phyloP scores from a whole-genome alignment of 2,329 filamentous ascomycete species.

The Cladophialophora exuberans region DNA sequence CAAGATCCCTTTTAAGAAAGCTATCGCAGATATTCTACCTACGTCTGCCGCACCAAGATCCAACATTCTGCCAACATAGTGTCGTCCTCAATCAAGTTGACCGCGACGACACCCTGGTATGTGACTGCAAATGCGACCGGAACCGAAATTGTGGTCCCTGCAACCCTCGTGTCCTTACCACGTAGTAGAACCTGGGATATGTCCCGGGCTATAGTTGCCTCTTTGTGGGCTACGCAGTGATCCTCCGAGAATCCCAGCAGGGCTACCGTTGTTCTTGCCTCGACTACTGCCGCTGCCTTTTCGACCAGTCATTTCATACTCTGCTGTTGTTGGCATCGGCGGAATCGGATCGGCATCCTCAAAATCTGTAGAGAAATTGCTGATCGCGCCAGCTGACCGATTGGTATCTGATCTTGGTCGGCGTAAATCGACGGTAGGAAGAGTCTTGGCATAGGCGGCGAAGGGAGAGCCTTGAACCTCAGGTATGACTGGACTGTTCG shows the following conservation, averaged over 20 bases:
- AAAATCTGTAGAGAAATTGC: slow-evolving; percentile 33
- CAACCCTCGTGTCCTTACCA: slow-evolving; percentile 11
- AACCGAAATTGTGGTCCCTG: too few relatives aligned
- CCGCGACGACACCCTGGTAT: too few relatives aligned
- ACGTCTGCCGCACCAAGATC: background rate
- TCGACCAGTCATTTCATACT: slow-evolving; percentile 31
- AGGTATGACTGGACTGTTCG: slow-evolving; percentile 32
- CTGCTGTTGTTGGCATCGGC: slow-evolving; percentile 29
- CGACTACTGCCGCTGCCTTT: slow-evolving; percentile 35
- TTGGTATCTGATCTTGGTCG: slow-evolving; percentile 35
- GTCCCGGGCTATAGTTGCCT: slow-evolving; percentile 33
- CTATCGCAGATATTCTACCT: slow-evolving; percentile 4
- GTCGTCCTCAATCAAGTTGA: too few relatives aligned
- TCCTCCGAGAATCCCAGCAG: slow-evolving; percentile 28
- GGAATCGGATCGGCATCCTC: slow-evolving; percentile 36
- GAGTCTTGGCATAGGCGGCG: slow-evolving; percentile 32
- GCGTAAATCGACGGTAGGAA: slow-evolving; percentile 23
- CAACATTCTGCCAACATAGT: background rate
- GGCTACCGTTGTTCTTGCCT: slow-evolving; percentile 34
- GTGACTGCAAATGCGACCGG: too few relatives aligned
- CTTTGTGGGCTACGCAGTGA: slow-evolving; percentile 29
- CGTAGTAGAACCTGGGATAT: slow-evolving; percentile 27
- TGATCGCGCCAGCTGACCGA: slow-evolving; percentile 32
- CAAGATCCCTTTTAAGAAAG: background rate
- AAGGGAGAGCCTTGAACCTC: slow-evolving; percentile 33